Evolutionary conservation across 805 yeast species (phyloP).

Genomic region (Lachancea waltii): DNA sequence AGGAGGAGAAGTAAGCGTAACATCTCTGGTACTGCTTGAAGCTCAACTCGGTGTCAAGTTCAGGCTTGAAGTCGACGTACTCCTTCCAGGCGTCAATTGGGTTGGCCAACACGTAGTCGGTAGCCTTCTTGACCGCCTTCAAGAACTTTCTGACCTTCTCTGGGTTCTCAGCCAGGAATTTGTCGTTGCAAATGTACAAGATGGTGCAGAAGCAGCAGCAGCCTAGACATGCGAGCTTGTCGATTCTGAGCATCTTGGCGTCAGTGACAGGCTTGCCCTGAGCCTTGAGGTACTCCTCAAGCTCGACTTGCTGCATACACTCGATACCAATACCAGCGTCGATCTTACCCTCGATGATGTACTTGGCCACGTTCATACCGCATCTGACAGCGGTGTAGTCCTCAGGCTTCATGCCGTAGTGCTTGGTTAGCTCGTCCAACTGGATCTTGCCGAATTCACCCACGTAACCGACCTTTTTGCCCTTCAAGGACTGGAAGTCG

Average conservation of each 20-base stretch:
- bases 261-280: constrained; percentile 40
- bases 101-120: constrained; percentile 39
- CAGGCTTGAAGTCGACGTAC: constrained; percentile 43
- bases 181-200: constrained; percentile 47
- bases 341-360: constrained; percentile 47
- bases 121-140: constrained; percentile 45
- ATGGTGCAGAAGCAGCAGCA: constrained; percentile 56
- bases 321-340: constrained; percentile 56
- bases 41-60: constrained; percentile 37
- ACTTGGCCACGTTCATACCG: constrained; percentile 54
- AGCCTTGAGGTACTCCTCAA: constrained; percentile 42
- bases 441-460: constrained; percentile 57
- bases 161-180: constrained; percentile 41
- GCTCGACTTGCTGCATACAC: constrained; percentile 53
- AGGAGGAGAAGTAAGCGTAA: constrained; percentile 48
- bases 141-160: constrained; percentile 40
- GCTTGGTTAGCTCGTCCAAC: constrained; percentile 48
- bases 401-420: constrained; percentile 48
- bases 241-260: constrained; percentile 52
- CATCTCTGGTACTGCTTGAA: constrained; percentile 46
- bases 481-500: constrained; percentile 46
- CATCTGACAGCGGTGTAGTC: constrained; percentile 54
- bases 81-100: constrained; percentile 44
- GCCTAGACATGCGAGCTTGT: constrained; percentile 48
- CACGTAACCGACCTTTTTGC: constrained; percentile 49